Conservation (phyloP, 345 rosid genomes). For the Xanthoceras sorbifolium region DNA sequence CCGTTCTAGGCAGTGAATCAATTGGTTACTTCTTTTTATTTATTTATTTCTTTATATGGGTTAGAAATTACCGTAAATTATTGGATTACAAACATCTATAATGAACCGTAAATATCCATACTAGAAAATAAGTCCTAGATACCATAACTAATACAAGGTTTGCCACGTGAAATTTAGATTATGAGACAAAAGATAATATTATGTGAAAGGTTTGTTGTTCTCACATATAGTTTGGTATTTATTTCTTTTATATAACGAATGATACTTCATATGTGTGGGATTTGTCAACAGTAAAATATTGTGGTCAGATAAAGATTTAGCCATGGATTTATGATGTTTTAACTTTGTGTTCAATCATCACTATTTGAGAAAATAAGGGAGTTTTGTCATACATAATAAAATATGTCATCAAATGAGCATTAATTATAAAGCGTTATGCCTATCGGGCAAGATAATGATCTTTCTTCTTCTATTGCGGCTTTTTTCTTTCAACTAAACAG, state of each 20-base stretch:
- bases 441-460: no score
- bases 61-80: not conserved
- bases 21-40: not conserved
- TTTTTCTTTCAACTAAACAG: not conserved
- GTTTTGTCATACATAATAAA: no score
- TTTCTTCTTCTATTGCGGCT: not conserved
- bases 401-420: no score
- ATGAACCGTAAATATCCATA: no score
- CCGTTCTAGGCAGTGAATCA: not conserved
- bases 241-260: not conserved
- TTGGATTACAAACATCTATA: not conserved
- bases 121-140: slow-evolving; percentile 1
- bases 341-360: no score
- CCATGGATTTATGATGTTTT: no score
- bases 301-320: no score
- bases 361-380: no score
- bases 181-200: not conserved
- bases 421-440: not conserved
- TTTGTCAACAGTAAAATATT: not conserved
- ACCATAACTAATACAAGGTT: not conserved
- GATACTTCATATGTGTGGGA: not conserved
- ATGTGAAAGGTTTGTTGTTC: not conserved
- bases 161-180: not conserved
- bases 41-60: not conserved
- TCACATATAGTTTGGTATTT: not conserved